phyloP scores from a whole-genome alignment of 2,329 filamentous ascomycete species.

The Sclerotinia minor region DNA sequence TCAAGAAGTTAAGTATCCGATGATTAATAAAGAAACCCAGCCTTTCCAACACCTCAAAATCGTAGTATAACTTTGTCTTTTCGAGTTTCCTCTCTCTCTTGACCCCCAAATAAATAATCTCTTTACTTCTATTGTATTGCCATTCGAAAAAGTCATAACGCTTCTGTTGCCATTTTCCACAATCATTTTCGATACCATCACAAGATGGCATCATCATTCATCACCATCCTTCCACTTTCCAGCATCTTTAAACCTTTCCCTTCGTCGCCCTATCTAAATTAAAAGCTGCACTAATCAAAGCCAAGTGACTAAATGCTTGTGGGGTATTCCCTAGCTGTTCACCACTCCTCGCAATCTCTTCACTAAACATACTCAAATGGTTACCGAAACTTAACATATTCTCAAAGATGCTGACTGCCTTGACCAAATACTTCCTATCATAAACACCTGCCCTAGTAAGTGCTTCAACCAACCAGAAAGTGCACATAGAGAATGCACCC shows the following conservation, averaged over 20 bases:
- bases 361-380: conserved; percentile 75
- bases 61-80: background rate
- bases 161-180: background rate
- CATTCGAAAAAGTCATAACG: background rate
- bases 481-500: conserved; percentile 79
- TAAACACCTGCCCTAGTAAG: conserved; percentile 68
- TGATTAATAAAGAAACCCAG: background rate
- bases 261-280: conserved; percentile 61
- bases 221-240: background rate
- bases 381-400: conserved; percentile 77
- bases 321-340: conserved; percentile 80
- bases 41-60: background rate
- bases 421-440: conserved; percentile 61
- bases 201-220: too few species aligned
- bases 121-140: background rate
- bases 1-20: background rate
- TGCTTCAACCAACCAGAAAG: conserved; percentile 80
- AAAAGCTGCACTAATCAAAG: conserved; percentile 74
- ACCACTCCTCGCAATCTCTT: conserved; percentile 72
- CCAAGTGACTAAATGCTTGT: conserved; percentile 75
- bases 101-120: background rate
- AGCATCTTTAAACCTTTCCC: background rate
- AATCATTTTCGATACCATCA: background rate
- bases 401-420: conserved; percentile 70
- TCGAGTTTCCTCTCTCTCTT: too few species aligned